phyloP scores from a whole-genome alignment of 2,329 filamentous ascomycete genomes.

The Sporothrix pallida region DNA sequence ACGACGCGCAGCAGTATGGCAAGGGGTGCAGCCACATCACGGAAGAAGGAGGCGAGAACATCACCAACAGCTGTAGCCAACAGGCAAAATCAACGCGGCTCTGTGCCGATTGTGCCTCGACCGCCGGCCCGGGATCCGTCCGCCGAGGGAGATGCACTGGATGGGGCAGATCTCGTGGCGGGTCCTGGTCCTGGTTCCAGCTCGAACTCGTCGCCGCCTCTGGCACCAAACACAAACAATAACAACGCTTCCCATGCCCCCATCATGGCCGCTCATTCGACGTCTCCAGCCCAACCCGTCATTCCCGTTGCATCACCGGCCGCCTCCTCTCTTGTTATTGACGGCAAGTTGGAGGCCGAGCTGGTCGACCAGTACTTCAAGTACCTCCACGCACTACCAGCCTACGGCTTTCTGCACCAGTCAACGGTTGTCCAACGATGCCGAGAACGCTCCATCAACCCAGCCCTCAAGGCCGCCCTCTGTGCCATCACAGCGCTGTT shows the following conservation, averaged over 20 bases:
- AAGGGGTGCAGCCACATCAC: background rate
- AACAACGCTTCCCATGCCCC: background rate
- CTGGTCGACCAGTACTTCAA: conserved; percentile 28
- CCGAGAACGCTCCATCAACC: conserved; percentile 22
- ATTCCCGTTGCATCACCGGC: background rate
- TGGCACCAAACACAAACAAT: background rate
- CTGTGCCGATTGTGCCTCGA: background rate
- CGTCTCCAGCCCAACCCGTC: background rate
- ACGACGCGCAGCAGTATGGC: background rate
- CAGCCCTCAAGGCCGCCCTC: conserved; percentile 18
- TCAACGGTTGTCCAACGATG: conserved; percentile 16
- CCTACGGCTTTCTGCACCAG: conserved; percentile 25
- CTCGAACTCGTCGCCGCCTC: background rate
- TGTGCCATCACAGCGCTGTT: conserved; percentile 28
- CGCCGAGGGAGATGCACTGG: background rate
- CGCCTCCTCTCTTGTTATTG: background rate
- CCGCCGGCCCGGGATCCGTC: background rate
- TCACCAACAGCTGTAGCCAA: background rate
- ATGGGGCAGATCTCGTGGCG: background rate
- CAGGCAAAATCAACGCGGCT: background rate
- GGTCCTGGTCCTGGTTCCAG: background rate
- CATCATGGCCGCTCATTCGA: background rate
- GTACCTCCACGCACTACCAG: conserved; percentile 17
- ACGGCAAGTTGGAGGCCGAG: background rate
- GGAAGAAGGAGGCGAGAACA: background rate